phyloP scores from a whole-genome alignment of 108 stramenopile genomes.

The Fragilariopsis cylindrus region DNA sequence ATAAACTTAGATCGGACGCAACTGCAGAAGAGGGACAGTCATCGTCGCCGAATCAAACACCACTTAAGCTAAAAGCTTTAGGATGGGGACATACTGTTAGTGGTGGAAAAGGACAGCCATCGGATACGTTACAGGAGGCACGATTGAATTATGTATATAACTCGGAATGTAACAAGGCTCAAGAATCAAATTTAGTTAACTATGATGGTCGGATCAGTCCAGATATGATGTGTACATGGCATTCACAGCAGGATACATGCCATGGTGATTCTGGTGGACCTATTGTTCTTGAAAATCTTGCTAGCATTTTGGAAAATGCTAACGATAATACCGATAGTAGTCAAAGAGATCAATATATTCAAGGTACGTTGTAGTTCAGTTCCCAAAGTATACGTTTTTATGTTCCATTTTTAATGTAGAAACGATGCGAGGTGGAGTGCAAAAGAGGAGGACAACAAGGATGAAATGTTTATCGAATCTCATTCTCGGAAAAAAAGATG shows the following conservation, averaged over 20 bases:
- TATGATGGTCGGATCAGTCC: slow-evolving; percentile 37
- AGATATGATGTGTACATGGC: slow-evolving; percentile 62
- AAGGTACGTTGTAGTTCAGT: too few relatives aligned
- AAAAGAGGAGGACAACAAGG: too few relatives aligned
- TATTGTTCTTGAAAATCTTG: neutral
- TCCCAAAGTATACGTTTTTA: too few relatives aligned
- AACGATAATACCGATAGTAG: too few relatives aligned
- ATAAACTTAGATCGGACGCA: too few relatives aligned
- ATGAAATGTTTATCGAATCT: too few relatives aligned
- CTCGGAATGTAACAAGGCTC: neutral
- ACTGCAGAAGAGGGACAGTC: neutral
- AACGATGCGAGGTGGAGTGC: too few relatives aligned
- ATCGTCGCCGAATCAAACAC: neutral
- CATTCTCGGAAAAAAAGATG: too few relatives aligned
- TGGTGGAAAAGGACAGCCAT: neutral
- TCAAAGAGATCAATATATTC: too few relatives aligned
- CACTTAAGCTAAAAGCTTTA: slow-evolving; percentile 5
- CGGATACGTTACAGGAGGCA: slow-evolving; percentile 8
- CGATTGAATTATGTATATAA: slow-evolving; percentile 14
- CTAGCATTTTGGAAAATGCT: neutral
- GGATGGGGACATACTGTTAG: slow-evolving; percentile 22
- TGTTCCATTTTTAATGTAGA: too few relatives aligned
- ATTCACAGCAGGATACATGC: slow-evolving; percentile 36
- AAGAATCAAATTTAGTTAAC: neutral
- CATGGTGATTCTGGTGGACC: slow-evolving; percentile 56